These are phyloP conservation scores for Cryptococcus floricola DNA, from an alignment of 1,284 basidiomycete species.

Conservation along the genomic window DNA sequence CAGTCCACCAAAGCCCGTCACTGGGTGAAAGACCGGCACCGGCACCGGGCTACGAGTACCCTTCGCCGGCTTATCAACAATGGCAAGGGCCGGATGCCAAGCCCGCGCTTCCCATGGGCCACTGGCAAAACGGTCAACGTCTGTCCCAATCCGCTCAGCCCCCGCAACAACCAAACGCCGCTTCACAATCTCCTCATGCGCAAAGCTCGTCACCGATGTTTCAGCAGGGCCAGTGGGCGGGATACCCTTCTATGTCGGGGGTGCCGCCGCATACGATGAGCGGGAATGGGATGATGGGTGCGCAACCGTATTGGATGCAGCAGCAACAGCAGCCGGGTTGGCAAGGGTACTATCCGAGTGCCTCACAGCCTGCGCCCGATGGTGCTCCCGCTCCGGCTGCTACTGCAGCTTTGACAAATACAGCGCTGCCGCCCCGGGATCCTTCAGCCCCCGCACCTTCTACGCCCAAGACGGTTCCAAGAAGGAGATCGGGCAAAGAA, in stretches of 20 bases:
- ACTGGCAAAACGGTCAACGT: no score
- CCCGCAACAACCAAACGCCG: no score
- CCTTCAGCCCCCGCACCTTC: conserved; percentile 6
- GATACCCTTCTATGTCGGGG: conserved; percentile 9
- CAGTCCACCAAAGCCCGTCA: no score
- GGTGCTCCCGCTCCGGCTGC: neutral
- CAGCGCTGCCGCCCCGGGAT: conserved; percentile 3
- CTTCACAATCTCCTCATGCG: no score
- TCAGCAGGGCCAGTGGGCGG: neutral
- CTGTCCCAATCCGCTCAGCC: no score
- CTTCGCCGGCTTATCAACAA: neutral
- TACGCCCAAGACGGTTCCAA: conserved; percentile 4
- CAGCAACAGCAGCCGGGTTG: conserved; percentile 25
- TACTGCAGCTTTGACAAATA: neutral
- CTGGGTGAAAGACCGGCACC: neutral
- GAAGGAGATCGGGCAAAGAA: conserved; percentile 14
- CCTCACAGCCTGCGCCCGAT: neutral
- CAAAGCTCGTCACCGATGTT: neutral
- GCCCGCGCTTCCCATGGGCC: no score
- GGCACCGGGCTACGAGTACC: neutral
- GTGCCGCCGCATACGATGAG: no score
- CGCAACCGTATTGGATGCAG: conserved; percentile 18
- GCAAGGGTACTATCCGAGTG: conserved; percentile 24
- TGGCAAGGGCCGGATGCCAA: no score
- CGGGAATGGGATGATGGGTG: neutral